Evolutionary conservation across 2,329 filamentous ascomycete species (phyloP).

Genomic region (Colletotrichum salicis): DNA sequence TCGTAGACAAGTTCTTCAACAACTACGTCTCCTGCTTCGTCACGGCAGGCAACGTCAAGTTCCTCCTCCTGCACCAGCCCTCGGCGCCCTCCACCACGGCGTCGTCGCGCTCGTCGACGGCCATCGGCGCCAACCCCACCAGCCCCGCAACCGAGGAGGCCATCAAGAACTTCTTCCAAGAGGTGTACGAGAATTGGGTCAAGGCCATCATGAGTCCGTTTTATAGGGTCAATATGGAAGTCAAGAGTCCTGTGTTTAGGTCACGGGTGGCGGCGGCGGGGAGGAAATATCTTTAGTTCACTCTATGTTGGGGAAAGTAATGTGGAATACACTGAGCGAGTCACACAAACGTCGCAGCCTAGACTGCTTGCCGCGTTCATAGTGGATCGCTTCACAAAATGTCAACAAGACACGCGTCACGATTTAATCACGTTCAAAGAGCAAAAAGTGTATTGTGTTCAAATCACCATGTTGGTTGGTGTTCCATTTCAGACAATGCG

Average conservation of each 20-base stretch:
- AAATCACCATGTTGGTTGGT: slow-evolving; percentile 34
- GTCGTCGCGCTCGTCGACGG: slow-evolving; percentile 69
- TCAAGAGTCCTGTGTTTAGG: slow-evolving; percentile 88
- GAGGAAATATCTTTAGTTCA: slow-evolving; percentile 82
- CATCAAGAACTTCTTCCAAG: slow-evolving; percentile 91
- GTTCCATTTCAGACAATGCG: slow-evolving; percentile 37
- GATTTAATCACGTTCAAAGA: neutral
- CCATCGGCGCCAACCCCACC: slow-evolving; percentile 84
- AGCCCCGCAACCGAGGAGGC: slow-evolving; percentile 94
- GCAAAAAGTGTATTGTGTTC: slow-evolving; percentile 23
- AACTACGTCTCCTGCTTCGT: slow-evolving; percentile 96
- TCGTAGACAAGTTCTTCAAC: slow-evolving; percentile 96
- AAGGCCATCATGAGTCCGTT: slow-evolving; percentile 99
- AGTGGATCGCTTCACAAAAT: neutral
- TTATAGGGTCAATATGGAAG: slow-evolving; percentile 85
- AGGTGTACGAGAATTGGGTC: slow-evolving; percentile 96
- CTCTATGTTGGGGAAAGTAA: no score
- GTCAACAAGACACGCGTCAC: slow-evolving; percentile 6
- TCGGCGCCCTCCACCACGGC: slow-evolving; percentile 50
- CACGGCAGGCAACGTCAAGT: slow-evolving; percentile 91
- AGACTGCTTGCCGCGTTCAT: neutral
- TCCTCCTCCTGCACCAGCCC: slow-evolving; percentile 92
- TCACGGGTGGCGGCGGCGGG: slow-evolving; percentile 85
- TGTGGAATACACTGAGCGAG: neutral
- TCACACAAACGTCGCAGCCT: neutral